Evolutionary conservation across 1,139 yeast species (phyloP), one percentile per base, ranked within the genome.

Genomic region (Lodderomyces metapsilosis): DNA sequence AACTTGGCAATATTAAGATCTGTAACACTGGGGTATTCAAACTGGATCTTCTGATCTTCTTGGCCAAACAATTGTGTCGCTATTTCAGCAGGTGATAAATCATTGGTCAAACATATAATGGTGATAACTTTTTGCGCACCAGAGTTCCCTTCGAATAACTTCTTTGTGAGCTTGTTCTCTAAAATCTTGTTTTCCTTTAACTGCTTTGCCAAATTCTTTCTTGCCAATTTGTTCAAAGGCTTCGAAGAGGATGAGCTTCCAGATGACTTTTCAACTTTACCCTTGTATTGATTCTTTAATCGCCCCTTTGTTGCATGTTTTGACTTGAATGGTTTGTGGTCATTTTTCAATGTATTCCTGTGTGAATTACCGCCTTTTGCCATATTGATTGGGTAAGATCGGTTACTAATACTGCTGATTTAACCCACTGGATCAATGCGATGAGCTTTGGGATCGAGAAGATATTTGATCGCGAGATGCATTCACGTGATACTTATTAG

Each of bases 221-320:
- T 77, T 55, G 88, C 95, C 30, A 74, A 56, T 58, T 88, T 91
- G 33, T 84, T 70, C 41, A 76, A 62, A 38, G 64, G 72, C 57
- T 70, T 76, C 55, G 68, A 79, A 32, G 66, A 57, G 2, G 66
- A n/a, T n/a, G n/a, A n/a, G n/a, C n/a, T 61, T 4, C 52, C 43
- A 3, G 38, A 39, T 16, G 51, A 36, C 56, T 84, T 86, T 57
- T 91, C 98, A 28, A 92, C 88, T 62, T 88, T 89, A 48, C 98
- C 98, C 61, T 91, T 91, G 52, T 71, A 72, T 46, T 78, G 73
- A 49, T 87, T 85, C 60, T 88, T 91, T 55, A 89, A 62, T 41
- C 89, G 81, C 43, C 96, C 88, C 59, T 92, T 92, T n/a, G 95
- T 79, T 16, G 96, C 80, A 69, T 92, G 98, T 57, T 82, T 84